These are phyloP conservation scores for Mimosa bimucronata DNA, from an alignment of 306 rosid genomes.

Conservation along the genomic window DNA sequence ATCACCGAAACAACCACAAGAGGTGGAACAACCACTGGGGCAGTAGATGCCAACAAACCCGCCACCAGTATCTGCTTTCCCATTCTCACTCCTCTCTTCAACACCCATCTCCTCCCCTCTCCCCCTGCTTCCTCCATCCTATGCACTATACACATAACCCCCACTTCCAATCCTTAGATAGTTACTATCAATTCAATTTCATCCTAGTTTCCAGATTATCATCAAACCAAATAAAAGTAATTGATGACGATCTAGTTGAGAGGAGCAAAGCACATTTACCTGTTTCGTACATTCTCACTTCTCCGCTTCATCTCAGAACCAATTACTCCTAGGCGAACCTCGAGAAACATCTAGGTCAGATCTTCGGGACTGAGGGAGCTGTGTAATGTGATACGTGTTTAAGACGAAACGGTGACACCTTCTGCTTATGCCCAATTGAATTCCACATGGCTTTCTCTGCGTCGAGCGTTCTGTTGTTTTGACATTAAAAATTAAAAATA, in stretches of 20 bases:
- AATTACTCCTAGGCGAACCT: not conserved
- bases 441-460: not conserved
- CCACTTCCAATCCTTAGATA: not conserved
- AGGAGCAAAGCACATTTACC: not conserved
- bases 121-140: constrained; percentile 60
- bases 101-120: constrained; percentile 52
- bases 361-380: not conserved
- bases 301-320: constrained; percentile 16
- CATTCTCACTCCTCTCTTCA: constrained; percentile 44
- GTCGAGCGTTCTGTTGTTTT: not conserved
- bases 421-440: not conserved
- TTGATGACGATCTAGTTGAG: not conserved
- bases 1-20: constrained; percentile 67
- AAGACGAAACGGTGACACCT: constrained; percentile 33
- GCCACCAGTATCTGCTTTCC: constrained; percentile 66
- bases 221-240: not conserved
- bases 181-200: not conserved
- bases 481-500: not conserved
- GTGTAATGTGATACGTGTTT: constrained; percentile 40
- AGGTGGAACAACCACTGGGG: constrained; percentile 72
- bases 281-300: not conserved
- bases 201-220: not conserved
- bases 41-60: constrained; percentile 61
- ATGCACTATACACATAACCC: not conserved
- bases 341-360: not conserved